Evolutionary conservation across 495 filamentous ascomycete species (phyloP), one percentile per base, ranked within the genome.

Genomic region (Lasiosphaeria miniovina): DNA sequence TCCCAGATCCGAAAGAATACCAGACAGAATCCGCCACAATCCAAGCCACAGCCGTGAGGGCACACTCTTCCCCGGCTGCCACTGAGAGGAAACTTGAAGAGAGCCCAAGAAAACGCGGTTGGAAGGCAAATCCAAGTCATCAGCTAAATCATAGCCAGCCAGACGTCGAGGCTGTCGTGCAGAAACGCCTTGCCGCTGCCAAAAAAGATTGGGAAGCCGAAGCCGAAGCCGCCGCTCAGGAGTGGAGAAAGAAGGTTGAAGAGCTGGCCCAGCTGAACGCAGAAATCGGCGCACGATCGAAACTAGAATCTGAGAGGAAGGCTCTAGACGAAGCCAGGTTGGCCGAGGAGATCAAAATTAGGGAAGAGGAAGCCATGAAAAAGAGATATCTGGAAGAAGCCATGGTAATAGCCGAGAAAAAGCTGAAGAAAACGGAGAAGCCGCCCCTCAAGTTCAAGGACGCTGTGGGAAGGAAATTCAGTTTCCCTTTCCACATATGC

Each of bases 401-500:
- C 34, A 74, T 75, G 51, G 71, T 70, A 46, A 82, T 80, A 62
- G 71, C 75, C 15, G 83, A 84, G 55, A 80, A 80, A 38, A 81
- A 77, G 6, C 75, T 70, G 11, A 80, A 77, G 58, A 76, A 80
- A 60, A 80, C 80, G 54, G 77, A 77, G 49, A 76, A 78, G 69
- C 52, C 71, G 35, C 76, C 76, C 24, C 79, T 95, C 73, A 88
- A 89, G 66, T 93, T 95, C 75, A 91, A 91, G 70, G 90, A 95
- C 69, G 90, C 90, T 12, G 84, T 95, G 32, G 88, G 89, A 34
- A 81, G 90, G 51, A 93, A 91, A 69, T 95, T 93, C 67, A 90
- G 83, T 71, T 93, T 95, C 61, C 90, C 90, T 5, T 93, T 85
- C 63, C 83, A 92, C 61, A 60, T 93, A 31, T 93, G 90, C 72